Conservation (phyloP, 169 alveolate species). For the Plasmodium ovale region DNA sequence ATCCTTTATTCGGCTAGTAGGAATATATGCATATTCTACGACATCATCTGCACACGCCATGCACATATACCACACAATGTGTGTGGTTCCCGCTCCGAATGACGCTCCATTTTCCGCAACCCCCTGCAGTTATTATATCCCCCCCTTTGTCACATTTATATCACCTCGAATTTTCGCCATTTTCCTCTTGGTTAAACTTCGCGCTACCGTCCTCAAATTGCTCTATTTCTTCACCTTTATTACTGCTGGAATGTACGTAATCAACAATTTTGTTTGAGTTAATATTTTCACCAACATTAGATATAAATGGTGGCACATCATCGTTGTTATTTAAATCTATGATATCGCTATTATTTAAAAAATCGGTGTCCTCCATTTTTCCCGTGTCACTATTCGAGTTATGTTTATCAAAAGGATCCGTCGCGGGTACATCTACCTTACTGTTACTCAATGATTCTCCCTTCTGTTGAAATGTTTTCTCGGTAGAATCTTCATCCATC, state of each 20-base stretch:
- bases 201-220: background rate
- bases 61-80: too few species aligned
- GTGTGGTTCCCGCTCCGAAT: too few species aligned
- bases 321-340: background rate
- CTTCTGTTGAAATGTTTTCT: too few species aligned
- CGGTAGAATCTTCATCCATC: background rate
- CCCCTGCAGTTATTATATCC: background rate
- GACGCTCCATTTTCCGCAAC: too few species aligned
- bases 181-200: background rate
- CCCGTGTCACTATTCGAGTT: background rate
- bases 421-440: background rate
- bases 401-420: background rate
- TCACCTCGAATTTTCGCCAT: background rate
- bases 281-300: background rate
- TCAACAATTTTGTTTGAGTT: background rate
- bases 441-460: background rate
- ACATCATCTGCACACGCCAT: too few species aligned
- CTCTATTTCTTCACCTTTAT: background rate
- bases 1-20: too few species aligned
- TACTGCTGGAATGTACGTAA: background rate
- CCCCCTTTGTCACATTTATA: background rate
- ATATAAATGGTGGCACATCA: background rate
- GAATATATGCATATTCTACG: too few species aligned
- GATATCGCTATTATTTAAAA: slow-evolving; percentile 21
- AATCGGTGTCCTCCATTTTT: slow-evolving; percentile 25